Conservation (phyloP, 306 rosid genomes). For the Malus fusca region DNA sequence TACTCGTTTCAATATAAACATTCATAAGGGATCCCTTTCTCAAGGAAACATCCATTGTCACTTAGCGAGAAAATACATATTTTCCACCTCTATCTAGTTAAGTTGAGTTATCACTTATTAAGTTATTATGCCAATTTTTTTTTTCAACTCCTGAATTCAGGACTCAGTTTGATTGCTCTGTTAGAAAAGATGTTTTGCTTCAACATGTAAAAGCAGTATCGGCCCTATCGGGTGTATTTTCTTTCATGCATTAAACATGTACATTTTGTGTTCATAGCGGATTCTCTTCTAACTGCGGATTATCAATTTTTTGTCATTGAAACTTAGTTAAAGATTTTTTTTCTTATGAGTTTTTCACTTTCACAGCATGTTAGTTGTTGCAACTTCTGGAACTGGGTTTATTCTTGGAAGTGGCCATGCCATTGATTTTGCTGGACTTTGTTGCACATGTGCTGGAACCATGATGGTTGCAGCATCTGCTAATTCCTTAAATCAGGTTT, state of each 20-base stretch:
- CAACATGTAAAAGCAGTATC: background rate
- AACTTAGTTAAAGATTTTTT: background rate
- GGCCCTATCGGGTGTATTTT: background rate
- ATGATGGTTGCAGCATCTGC: conserved; percentile 99
- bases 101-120: background rate
- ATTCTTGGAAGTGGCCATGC: conserved; percentile 74
- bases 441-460: conserved; percentile 85
- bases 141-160: background rate
- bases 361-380: conserved; percentile 78
- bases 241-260: no score
- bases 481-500: conserved; percentile 84
- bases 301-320: background rate
- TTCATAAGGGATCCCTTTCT: background rate
- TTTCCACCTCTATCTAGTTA: background rate
- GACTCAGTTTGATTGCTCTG: background rate
- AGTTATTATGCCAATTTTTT: background rate
- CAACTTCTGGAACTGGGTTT: conserved; percentile 94
- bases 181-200: no score
- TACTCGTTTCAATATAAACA: no score
- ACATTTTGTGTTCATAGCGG: no score
- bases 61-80: no score
- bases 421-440: conserved; percentile 55
- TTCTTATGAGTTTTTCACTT: background rate
- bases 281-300: background rate
- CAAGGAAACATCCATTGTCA: background rate